Evolutionary conservation across 176 grass and related monocot genomes (phyloP), one percentile per base, ranked within the genome.

Genomic region (Thinopyrum elongatum): DNA sequence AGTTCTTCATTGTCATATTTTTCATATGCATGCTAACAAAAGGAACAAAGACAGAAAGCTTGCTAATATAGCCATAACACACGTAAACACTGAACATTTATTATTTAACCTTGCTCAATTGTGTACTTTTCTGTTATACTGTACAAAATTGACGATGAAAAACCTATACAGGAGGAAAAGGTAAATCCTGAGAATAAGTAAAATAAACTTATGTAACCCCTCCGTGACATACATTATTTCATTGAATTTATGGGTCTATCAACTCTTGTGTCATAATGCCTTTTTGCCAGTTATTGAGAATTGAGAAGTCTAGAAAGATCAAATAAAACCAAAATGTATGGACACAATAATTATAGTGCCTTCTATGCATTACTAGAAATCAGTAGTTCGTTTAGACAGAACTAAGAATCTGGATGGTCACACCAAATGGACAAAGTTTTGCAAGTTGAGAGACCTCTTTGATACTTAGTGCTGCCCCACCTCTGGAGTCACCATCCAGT

Each of bases 391-490:
- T 46, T 74, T 68, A 28, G 34, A 33, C 29, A 87, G 65, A 59
- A 76, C 10, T 36, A 27, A 67, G 17, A 61, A 84, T 35, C 35
- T 57, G 29, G 28, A 68, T 28, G 25, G 70, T 82, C 36, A 81
- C 51, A 87, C 11, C 83, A 88, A 75, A 66, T 6, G 4, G 13
- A 29, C 0, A 39, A 17, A 75, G 4, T 51, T 82, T 74, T 53
- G 49, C 67, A 67, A 78, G 62, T 58, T 13, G 53, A 89, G 14
- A 83, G 30, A 99, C 97, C 93, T 96, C 94, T 94, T 94, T 96
- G 84, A 98, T 94, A 88, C 97, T 94, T 42, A 98, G 84, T 86
- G 97, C 97, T 4, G 97, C 97, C 89, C 94, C 97, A 89, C 97
- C 97, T 89, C 97, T 90, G 2, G 97, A 98, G 63, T 98, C 97